These are phyloP conservation scores for Dryas drummondii DNA, from an alignment of 306 rosid genomes.

Conservation along the genomic window DNA sequence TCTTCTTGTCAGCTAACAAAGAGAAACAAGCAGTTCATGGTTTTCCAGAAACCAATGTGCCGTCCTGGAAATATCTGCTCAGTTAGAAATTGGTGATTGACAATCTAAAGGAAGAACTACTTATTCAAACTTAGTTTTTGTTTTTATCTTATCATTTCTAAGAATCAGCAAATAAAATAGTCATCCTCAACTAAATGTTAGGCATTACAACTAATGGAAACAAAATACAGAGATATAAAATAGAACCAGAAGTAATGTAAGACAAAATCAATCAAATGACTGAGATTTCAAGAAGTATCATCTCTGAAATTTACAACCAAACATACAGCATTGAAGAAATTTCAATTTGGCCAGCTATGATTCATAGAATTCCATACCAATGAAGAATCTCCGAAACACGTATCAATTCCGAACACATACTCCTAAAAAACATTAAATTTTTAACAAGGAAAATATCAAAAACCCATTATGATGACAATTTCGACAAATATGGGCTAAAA, in stretches of 20 bases:
- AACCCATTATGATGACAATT: background rate
- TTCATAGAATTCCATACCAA: background rate
- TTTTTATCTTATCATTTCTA: background rate
- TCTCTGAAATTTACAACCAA: background rate
- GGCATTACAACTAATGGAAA: background rate
- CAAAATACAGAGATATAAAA: background rate
- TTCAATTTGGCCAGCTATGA: background rate
- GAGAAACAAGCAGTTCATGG: slow-evolving; percentile 1
- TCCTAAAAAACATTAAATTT: background rate
- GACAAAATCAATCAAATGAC: slow-evolving; percentile 7
- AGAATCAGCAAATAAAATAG: background rate
- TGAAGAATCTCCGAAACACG: background rate
- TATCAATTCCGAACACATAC: background rate
- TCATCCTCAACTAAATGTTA: background rate
- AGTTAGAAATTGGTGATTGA: slow-evolving; percentile 22
- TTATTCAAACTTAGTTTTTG: background rate
- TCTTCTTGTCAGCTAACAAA: slow-evolving; percentile 4
- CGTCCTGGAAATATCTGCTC: slow-evolving; percentile 29
- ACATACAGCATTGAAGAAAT: background rate
- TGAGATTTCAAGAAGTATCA: slow-evolving; percentile 2
- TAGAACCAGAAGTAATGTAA: background rate
- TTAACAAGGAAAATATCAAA: background rate
- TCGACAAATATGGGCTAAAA: slow-evolving; percentile 5
- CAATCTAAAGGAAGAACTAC: background rate
- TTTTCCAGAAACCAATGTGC: slow-evolving; percentile 20